These are phyloP conservation scores for Lanzia echinophila DNA, from an alignment of 2,329 filamentous ascomycete genomes.

Conservation along the genomic window DNA sequence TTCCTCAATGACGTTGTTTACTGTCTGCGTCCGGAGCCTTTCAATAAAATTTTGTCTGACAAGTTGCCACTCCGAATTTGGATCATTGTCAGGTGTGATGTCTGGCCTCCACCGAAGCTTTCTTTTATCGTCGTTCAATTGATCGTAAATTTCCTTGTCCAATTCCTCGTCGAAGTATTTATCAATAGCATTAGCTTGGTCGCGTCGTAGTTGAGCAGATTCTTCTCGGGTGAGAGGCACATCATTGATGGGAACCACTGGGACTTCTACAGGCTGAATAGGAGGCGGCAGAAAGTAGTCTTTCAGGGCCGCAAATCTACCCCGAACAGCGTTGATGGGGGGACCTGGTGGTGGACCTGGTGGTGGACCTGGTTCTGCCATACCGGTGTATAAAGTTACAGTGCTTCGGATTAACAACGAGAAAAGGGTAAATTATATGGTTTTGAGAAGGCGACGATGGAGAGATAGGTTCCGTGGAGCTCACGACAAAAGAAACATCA, in stretches of 20 bases:
- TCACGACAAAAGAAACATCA: not conserved
- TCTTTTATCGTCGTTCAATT: not conserved
- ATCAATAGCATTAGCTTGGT: conserved; percentile 7
- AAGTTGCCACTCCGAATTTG: not conserved
- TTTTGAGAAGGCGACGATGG: not conserved
- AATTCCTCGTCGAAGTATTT: conserved; percentile 8
- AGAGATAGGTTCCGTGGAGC: conserved; percentile 2
- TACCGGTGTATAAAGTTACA: too few species aligned
- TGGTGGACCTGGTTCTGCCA: too few species aligned
- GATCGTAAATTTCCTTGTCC: conserved; percentile 2
- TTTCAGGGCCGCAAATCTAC: not conserved
- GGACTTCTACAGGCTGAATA: not conserved
- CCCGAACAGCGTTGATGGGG: too few species aligned
- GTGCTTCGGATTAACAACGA: conserved; percentile 13
- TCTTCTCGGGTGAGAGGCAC: not conserved
- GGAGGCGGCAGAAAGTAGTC: conserved; percentile 1
- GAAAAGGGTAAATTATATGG: conserved; percentile 37
- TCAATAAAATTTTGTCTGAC: not conserved
- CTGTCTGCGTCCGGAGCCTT: not conserved
- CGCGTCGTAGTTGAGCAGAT: not conserved
- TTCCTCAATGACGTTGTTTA: not conserved
- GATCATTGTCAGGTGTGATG: not conserved
- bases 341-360: too few species aligned
- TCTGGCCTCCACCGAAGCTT: conserved; percentile 7
- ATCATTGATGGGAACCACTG: not conserved